phyloP scores from a whole-genome alignment of 192 early-diverging fungal genomes.

The Geranomyces michiganensis region DNA sequence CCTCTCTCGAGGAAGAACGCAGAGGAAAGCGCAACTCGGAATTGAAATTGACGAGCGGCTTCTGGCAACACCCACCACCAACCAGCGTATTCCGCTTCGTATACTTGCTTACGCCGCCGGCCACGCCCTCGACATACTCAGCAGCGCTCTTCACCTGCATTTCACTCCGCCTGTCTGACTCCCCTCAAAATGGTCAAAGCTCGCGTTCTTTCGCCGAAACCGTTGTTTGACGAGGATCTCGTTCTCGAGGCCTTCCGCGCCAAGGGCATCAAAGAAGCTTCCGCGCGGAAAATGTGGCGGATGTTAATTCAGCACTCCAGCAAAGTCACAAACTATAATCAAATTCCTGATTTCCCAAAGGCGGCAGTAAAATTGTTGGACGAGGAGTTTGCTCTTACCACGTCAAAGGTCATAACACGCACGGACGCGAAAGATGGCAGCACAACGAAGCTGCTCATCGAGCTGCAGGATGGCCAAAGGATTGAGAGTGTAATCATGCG shows the following conservation, averaged over 20 bases:
- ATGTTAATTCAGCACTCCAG: conserved; percentile 40
- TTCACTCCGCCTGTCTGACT: too few species aligned
- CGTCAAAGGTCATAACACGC: conserved; percentile 47
- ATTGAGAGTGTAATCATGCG: conserved; percentile 64
- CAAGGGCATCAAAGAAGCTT: conserved; percentile 36
- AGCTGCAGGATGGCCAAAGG: conserved; percentile 60
- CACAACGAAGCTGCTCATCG: conserved; percentile 60
- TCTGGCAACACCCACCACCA: too few species aligned
- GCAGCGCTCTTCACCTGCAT: too few species aligned
- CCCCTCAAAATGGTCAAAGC: conserved; percentile 25
- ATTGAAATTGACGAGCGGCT: too few species aligned
- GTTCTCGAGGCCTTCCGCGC: conserved; percentile 42
- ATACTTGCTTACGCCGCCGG: too few species aligned
- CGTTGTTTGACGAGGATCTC: conserved; percentile 45
- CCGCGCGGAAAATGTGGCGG: conserved; percentile 46
- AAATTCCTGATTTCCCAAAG: conserved; percentile 50
- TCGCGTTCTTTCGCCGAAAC: conserved; percentile 42
- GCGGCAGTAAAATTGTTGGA: conserved; percentile 44
- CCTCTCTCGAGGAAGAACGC: too few species aligned
- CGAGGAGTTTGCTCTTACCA: conserved; percentile 46
- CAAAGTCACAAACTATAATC: conserved; percentile 24
- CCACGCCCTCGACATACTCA: too few species aligned
- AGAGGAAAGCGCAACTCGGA: too few species aligned
- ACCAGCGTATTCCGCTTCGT: too few species aligned
- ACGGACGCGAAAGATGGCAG: conserved; percentile 52